These are phyloP conservation scores for Agrocybe pediades DNA, from an alignment of 768 basidiomycete genomes.

Conservation along the genomic window DNA sequence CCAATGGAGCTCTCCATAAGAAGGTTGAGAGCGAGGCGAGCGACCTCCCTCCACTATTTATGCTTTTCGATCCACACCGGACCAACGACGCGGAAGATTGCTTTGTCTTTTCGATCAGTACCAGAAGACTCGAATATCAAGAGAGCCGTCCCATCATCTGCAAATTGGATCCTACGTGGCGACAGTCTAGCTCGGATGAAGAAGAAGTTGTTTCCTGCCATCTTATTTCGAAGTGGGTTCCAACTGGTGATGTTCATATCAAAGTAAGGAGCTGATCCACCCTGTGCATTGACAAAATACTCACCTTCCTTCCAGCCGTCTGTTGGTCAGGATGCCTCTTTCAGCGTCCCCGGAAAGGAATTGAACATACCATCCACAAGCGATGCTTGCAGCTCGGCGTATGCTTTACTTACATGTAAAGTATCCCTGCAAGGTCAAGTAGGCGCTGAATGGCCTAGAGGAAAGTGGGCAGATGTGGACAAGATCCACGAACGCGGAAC, in stretches of 20 bases:
- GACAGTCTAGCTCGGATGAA: slow-evolving; percentile 59
- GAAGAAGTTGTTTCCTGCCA: slow-evolving; percentile 54
- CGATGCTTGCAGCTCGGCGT: slow-evolving; percentile 73
- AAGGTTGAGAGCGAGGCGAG: slow-evolving; percentile 47
- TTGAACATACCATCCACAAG: slow-evolving; percentile 53
- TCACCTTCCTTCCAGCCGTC: slow-evolving; percentile 46
- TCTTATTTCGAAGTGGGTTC: slow-evolving; percentile 69
- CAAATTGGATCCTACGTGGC: slow-evolving; percentile 75
- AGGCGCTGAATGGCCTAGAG: slow-evolving; percentile 77
- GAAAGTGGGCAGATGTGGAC: slow-evolving; percentile 79
- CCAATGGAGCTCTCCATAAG: slow-evolving; percentile 81
- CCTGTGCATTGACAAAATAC: slow-evolving; percentile 1
- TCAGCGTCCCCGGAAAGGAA: slow-evolving; percentile 59
- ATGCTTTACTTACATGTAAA: slow-evolving; percentile 75
- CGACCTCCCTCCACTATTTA: slow-evolving; percentile 64
- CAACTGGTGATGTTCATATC: slow-evolving; percentile 47
- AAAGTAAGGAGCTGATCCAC: slow-evolving; percentile 43
- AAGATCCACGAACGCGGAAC: slow-evolving; percentile 82
- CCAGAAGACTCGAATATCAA: slow-evolving; percentile 77
- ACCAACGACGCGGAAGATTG: slow-evolving; percentile 76
- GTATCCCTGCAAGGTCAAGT: slow-evolving; percentile 74
- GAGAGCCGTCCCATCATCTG: slow-evolving; percentile 79
- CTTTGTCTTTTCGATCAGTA: slow-evolving; percentile 85
- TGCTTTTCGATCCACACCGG: slow-evolving; percentile 87
- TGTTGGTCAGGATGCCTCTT: slow-evolving; percentile 54